Conservation (phyloP, 2,329 filamentous ascomycete species). For the Fusarium coffeatum region DNA sequence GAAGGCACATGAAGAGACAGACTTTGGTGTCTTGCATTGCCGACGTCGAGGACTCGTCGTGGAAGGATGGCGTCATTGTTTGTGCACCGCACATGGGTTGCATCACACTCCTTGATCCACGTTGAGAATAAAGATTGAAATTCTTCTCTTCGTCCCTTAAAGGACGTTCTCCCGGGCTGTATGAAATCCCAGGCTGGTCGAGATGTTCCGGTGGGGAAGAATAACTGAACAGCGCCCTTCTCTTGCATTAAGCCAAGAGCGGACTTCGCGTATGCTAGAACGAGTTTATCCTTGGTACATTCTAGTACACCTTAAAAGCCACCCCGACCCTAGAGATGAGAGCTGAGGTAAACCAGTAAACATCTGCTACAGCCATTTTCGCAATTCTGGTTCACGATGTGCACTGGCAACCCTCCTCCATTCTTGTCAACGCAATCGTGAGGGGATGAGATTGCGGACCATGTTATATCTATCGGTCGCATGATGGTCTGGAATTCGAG, state of each 20-base stretch:
- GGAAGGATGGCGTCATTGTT: neutral
- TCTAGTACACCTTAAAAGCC: neutral
- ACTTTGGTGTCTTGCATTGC: accelerated
- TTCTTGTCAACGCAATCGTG: neutral
- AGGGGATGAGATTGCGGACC: neutral
- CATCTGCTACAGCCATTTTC: neutral
- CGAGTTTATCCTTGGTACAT: neutral
- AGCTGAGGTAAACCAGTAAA: neutral
- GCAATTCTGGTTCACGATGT: neutral
- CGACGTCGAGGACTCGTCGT: neutral
- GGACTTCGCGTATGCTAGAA: neutral
- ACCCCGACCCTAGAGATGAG: neutral
- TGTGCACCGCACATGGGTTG: neutral
- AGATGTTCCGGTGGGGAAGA: neutral
- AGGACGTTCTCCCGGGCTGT: neutral
- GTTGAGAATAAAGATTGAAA: neutral
- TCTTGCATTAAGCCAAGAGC: neutral
- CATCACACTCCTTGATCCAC: neutral
- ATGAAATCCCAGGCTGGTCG: neutral
- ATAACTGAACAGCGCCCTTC: neutral
- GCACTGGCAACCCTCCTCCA: neutral
- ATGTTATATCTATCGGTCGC: no score
- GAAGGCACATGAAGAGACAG: neutral
- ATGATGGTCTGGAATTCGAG: no score
- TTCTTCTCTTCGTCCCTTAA: accelerated